These are phyloP conservation scores for Hemileia vastatrix DNA, from an alignment of 1,284 basidiomycete genomes.

Conservation along the genomic window DNA sequence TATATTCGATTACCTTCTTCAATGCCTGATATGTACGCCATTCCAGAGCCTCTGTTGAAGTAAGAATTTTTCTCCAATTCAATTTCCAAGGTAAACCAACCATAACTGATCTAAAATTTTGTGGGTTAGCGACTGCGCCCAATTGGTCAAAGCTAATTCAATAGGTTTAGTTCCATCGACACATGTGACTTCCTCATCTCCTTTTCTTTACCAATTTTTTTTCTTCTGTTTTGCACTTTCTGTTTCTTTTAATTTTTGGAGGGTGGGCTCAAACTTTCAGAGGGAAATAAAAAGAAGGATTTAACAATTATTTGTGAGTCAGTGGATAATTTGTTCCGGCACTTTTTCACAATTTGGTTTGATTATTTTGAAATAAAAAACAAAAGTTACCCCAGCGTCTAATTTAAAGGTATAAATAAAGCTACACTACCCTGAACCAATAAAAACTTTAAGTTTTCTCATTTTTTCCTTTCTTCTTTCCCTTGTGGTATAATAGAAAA, in stretches of 20 bases:
- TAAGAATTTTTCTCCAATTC: constrained; percentile 5
- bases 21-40: constrained; percentile 67
- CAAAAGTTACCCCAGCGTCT: neutral
- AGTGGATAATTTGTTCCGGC: too few species aligned
- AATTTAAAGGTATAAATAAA: constrained; percentile 3
- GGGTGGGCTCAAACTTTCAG: too few species aligned
- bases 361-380: neutral
- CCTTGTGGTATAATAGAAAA: constrained; percentile 56
- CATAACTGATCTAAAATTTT: neutral
- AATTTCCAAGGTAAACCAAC: neutral
- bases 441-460: neutral
- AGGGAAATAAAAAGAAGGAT: constrained; percentile 89
- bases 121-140: constrained; percentile 69
- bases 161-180: constrained; percentile 67
- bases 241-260: too few species aligned
- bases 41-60: constrained; percentile 65
- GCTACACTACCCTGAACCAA: neutral
- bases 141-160: constrained; percentile 93
- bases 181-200: too few species aligned
- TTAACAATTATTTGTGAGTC: constrained; percentile 90
- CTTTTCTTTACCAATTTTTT: neutral
- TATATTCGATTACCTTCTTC: constrained; percentile 73
- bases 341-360: too few species aligned
- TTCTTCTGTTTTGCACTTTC: neutral
- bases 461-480: neutral